A percentile compares a stretch with the other conserved stretches of the same genome.
These are phyloP conservation scores for Boletellus sp. DNA, from an alignment of 1,284 basidiomycete genomes.

Conservation along the genomic window DNA sequence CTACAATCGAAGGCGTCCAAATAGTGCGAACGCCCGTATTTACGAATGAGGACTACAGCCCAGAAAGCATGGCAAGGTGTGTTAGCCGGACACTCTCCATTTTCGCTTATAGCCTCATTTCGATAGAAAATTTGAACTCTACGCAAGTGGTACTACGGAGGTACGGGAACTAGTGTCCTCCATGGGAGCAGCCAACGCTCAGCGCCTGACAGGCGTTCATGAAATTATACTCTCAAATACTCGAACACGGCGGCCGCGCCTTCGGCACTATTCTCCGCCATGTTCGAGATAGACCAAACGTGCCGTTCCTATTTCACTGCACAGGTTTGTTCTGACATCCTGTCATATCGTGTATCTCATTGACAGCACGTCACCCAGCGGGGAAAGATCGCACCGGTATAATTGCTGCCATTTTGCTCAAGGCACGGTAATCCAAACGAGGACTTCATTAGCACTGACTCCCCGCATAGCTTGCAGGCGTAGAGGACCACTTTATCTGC, in stretches of 20 bases:
- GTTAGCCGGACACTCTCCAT: slow-evolving; percentile 37
- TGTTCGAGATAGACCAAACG: slow-evolving; percentile 62
- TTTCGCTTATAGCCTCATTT: slow-evolving; percentile 16
- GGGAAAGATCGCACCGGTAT: slow-evolving; percentile 80
- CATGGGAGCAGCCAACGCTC: background rate
- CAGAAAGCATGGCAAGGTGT: slow-evolving; percentile 77
- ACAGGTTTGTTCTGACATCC: slow-evolving; percentile 44
- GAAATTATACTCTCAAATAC: slow-evolving; percentile 74
- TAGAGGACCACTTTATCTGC: slow-evolving; percentile 58
- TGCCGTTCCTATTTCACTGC: slow-evolving; percentile 68
- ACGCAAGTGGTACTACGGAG: slow-evolving; percentile 75
- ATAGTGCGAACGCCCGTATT: slow-evolving; percentile 64
- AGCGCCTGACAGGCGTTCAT: slow-evolving; percentile 61
- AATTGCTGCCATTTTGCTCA: slow-evolving; percentile 67
- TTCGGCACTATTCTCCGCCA: slow-evolving; percentile 66
- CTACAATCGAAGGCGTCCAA: slow-evolving; percentile 57
- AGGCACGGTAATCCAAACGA: slow-evolving; percentile 38
- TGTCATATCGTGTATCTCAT: background rate
- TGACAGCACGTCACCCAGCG: slow-evolving; percentile 33
- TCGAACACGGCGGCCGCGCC: slow-evolving; percentile 63
- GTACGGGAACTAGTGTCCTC: slow-evolving; percentile 32
- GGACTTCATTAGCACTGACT: slow-evolving; percentile 1
- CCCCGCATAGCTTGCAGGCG: slow-evolving; percentile 57
- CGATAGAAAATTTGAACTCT: slow-evolving; percentile 65
- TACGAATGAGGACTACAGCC: slow-evolving; percentile 70